Percentiles rank a stretch among this genome's conserved stretches.
Evolutionary conservation across 495 filamentous ascomycete species (phyloP).

Genomic region (Aspergillus taichungensis): DNA sequence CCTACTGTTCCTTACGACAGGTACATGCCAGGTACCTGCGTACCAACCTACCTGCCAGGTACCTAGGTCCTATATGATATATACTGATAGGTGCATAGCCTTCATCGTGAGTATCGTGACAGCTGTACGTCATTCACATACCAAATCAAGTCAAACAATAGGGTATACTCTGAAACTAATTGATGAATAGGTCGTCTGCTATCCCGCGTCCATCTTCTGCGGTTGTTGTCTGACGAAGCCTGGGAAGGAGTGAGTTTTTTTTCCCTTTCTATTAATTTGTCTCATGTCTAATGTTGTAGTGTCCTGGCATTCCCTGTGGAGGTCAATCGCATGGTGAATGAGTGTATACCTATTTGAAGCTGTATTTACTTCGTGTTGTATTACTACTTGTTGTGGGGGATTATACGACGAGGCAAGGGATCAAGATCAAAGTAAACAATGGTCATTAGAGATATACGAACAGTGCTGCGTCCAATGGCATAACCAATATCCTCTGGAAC

Average conservation of each 20-base stretch:
- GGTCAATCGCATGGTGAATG: conserved; percentile 41
- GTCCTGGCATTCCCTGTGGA: conserved; percentile 48
- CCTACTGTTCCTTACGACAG: background rate
- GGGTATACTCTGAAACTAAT: conserved; percentile 3
- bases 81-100: conserved; percentile 13
- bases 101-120: conserved; percentile 41
- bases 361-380: too few species aligned
- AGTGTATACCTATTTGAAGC: conserved; percentile 39
- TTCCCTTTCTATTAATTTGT: background rate
- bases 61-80: too few species aligned
- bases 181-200: conserved; percentile 41
- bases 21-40: too few species aligned
- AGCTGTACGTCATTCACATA: conserved; percentile 33
- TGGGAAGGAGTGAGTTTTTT: conserved; percentile 43
- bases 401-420: background rate
- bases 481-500: background rate
- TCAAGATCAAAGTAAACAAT: conserved; percentile 3
- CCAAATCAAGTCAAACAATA: background rate
- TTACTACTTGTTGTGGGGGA: too few species aligned
- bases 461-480: background rate
- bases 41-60: too few species aligned
- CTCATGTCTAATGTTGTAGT: conserved; percentile 21
- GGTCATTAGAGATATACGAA: background rate
- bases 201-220: conserved; percentile 50
- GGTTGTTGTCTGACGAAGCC: conserved; percentile 49